Evolutionary conservation across 2,329 filamentous ascomycete species (phyloP).

Genomic region (Geosmithia morbida): DNA sequence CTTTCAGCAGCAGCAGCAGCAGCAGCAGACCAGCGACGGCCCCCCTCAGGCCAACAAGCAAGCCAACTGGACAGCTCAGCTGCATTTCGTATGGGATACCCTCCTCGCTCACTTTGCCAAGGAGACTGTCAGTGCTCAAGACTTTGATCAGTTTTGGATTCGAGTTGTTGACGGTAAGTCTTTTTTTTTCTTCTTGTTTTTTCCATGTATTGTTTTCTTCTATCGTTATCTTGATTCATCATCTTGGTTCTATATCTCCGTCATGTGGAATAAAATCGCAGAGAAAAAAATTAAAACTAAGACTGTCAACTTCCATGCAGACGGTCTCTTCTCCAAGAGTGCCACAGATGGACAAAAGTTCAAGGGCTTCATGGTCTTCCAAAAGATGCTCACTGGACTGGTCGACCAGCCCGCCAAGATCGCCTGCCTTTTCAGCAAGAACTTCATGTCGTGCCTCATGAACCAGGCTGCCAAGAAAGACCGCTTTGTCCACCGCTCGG

Average conservation of each 20-base stretch:
- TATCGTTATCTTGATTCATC: too few species aligned
- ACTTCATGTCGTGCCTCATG: conserved; percentile 67
- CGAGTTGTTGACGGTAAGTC: conserved; percentile 70
- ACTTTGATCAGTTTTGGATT: conserved; percentile 71
- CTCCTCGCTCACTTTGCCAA: conserved; percentile 45
- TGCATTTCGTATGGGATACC: conserved; percentile 80
- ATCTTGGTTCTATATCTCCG: too few species aligned
- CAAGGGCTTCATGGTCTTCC: conserved; percentile 79
- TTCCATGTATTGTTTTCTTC: too few species aligned
- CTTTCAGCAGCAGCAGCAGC: conserved; percentile 29
- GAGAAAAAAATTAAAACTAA: too few species aligned
- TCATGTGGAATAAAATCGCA: too few species aligned
- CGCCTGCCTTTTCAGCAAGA: conserved; percentile 60
- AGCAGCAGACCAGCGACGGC: too few species aligned
- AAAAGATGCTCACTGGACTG: conserved; percentile 50
- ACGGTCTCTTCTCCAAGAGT: conserved; percentile 67
- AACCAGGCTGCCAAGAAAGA: conserved; percentile 71
- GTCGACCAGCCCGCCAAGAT: conserved; percentile 30
- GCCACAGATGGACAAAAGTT: conserved; percentile 84
- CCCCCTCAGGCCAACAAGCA: conserved; percentile 29
- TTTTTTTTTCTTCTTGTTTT: background rate
- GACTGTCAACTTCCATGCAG: conserved; percentile 25
- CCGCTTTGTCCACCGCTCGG: conserved; percentile 66
- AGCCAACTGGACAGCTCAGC: conserved; percentile 62
- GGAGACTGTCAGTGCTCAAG: conserved; percentile 19